Evolutionary conservation across 805 yeast species (phyloP), one percentile per base, ranked within the genome.

Genomic region (Yamadazyma scolyti): DNA sequence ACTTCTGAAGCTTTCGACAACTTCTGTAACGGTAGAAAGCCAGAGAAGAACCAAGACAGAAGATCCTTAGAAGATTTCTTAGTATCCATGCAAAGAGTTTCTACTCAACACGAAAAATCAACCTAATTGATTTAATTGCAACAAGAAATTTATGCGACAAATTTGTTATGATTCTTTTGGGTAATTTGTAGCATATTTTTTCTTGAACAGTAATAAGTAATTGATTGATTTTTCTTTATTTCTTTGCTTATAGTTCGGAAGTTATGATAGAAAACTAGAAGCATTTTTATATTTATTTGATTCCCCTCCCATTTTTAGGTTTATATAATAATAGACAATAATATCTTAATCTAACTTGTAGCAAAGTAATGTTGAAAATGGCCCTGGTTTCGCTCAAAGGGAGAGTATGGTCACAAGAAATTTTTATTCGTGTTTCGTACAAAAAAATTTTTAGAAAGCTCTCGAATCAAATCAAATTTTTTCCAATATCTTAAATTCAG

Each of bases 101-200:
- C 89, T 49, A 82, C 90, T 68, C 88, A 81, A 69, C 90, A 82
- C 69, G 90, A 82, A 71, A 81, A 81, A 69, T 79, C 84, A 38
- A 56, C 78, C 60, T 81, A 78, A 60, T 9, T 15, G 21, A 28
- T 43, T 31, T 28, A 21, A 17, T 26, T 6, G n/a, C n/a, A n/a
- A n/a, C 14, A 9, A 9, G 16, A 17, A 30, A 23, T 25, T 28
- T 14, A 10, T 10, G 19, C 11, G 25, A 34, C 26, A 34, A 20
- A 11, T 9, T 16, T 16, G 6, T 27, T 17, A 31, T 16, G 16
- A 18, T 15, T n/a, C 9, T 16, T 23, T 13, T 23, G 8, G 12
- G 34, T n/a, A n/a, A n/a, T n/a, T n/a, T n/a, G n/a, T n/a, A n/a
- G n/a, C n/a, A n/a, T n/a, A n/a, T n/a, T n/a, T n/a, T n/a, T n/a